Evolutionary conservation across 148 eudicot genomes (phyloP).

Genomic region (Bassia scoparia): DNA sequence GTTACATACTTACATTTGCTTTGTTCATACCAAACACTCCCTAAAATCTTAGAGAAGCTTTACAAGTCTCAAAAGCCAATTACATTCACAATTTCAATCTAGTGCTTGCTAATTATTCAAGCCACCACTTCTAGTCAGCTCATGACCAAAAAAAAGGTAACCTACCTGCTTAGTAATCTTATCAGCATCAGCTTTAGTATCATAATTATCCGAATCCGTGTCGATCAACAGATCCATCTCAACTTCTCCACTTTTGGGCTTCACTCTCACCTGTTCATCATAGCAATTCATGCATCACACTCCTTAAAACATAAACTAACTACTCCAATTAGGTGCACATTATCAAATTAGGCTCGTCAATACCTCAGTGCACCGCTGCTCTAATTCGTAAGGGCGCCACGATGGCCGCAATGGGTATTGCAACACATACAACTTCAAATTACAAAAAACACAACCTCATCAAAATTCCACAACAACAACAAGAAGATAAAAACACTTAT

Average conservation of each 20-base stretch:
- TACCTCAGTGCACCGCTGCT: conserved; percentile 70
- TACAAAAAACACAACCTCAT: too few relatives aligned
- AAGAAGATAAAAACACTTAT: not conserved
- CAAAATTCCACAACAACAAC: not conserved
- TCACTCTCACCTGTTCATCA: conserved; percentile 64
- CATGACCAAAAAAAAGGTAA: too few relatives aligned
- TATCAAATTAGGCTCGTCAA: not conserved
- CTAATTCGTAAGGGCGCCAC: conserved; percentile 93
- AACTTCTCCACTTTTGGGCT: conserved; percentile 47
- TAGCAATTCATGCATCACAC: conserved; percentile 1
- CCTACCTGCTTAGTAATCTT: conserved; percentile 57
- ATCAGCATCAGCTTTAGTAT: conserved; percentile 21
- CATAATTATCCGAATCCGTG: conserved; percentile 47
- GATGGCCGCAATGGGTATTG: conserved; percentile 79
- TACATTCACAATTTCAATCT: not conserved
- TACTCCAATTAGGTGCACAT: not conserved
- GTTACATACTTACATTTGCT: too few relatives aligned
- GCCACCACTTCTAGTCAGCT: not conserved
- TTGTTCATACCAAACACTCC: too few relatives aligned
- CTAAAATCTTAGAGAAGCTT: too few relatives aligned
- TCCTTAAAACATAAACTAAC: not conserved
- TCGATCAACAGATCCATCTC: conserved; percentile 74
- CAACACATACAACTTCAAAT: conserved; percentile 58
- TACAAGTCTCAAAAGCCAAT: not conserved
- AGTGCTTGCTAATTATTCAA: not conserved